These are phyloP conservation scores for Globisporangium apiculatum DNA, from an alignment of 352 stramenopile genomes.

Conservation along the genomic window DNA sequence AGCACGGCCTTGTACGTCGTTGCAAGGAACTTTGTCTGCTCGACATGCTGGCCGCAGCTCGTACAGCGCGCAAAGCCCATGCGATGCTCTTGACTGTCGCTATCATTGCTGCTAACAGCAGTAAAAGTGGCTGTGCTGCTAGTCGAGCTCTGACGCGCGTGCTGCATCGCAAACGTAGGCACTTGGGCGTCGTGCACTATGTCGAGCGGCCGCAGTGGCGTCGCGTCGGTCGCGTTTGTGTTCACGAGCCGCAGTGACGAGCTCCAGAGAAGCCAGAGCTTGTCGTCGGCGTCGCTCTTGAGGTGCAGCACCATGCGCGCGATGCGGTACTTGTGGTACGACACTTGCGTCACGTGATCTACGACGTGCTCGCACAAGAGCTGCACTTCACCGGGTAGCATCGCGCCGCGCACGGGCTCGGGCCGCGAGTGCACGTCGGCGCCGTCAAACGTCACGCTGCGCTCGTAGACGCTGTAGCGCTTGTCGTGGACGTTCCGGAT, in stretches of 20 bases:
- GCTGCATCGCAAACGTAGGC: constrained; percentile 26
- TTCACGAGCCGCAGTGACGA: constrained; percentile 84
- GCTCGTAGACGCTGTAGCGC: constrained; percentile 91
- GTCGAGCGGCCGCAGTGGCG: constrained; percentile 36
- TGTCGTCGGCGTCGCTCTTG: constrained; percentile 91
- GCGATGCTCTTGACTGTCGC: constrained; percentile 1
- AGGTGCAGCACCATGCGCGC: constrained; percentile 94
- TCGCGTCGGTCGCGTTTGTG: constrained; percentile 11
- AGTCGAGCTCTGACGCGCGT: neutral
- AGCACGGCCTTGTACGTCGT: constrained; percentile 94
- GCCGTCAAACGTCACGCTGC: constrained; percentile 93
- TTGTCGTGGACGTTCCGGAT: constrained; percentile 86
- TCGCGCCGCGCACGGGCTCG: constrained; percentile 86
- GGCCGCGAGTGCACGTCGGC: constrained; percentile 81
- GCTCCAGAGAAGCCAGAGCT: constrained; percentile 93
- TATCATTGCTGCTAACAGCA: neutral
- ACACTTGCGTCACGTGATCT: constrained; percentile 89
- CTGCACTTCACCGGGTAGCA: constrained; percentile 88
- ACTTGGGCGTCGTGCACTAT: constrained; percentile 67
- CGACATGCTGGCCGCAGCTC: constrained; percentile 75
- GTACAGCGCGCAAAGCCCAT: constrained; percentile 53
- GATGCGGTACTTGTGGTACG: constrained; percentile 89
- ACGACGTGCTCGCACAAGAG: constrained; percentile 90
- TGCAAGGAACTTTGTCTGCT: constrained; percentile 63
- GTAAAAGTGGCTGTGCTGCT: neutral